Base-by-base conservation (phyloP, 106 monocot species). In the Apostasia ramifera region DNA sequence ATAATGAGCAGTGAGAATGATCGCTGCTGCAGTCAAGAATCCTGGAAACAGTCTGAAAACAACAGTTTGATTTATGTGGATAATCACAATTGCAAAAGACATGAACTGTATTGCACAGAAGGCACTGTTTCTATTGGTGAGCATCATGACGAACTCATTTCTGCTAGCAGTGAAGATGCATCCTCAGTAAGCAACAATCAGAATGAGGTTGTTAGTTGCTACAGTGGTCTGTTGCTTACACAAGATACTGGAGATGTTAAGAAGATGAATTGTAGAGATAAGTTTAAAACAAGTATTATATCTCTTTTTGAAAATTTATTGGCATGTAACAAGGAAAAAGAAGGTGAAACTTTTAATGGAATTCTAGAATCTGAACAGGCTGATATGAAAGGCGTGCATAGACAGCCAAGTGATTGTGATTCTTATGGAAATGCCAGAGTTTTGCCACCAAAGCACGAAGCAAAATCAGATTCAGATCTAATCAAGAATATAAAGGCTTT, bases 1-100 rank as follows among this genome's bases (percentile, higher is more conserved):
- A 52, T 69, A 42, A 83, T 79, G 8, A 65, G 57, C 69, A 55
- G 74, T 38, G 88, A 83, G 60, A 64, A 78, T 74, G 80, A 84
- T 70, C 52, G 57, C 43, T 10, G 5, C 1, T 62, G 58, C 15
- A 68, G 40, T 66, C 69, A 81, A 52, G 64, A 42, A 44, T 74
- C 67, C 37, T 62, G 10, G 40, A 69, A 55, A 4, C 47, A 63
- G 48, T 37, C 45, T 63, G 68, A 48, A 5, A 68, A 52, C 70
- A 72, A 71, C 13, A 8, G 55, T 14, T 61, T 48, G 50, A 57
- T 7, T 58, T 38, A 39, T 73, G 60, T 64, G 37, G 70, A 54
- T 69, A 46, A 56, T 71, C 44, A 67, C 67, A 2, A 55, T 53
- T 61, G 74, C 3, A 70, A 52, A 57, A 63, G n/a, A 50, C 51